Evolutionary conservation across 2,329 filamentous ascomycete genomes (phyloP).

Genomic region (Clonostachys rhizophaga): DNA sequence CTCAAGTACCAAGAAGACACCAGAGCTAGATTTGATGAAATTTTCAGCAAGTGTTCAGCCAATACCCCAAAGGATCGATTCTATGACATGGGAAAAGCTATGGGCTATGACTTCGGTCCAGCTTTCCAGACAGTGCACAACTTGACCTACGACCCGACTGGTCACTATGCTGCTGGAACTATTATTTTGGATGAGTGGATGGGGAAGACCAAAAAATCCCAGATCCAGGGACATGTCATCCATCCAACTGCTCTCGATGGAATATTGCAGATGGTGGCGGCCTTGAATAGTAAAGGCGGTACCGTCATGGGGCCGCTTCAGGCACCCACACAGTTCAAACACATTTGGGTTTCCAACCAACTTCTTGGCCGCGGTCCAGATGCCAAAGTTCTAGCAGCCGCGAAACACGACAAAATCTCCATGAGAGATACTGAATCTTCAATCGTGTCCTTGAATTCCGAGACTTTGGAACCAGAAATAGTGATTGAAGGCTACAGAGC

Average conservation of each 20-base stretch:
- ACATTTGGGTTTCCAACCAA: neutral
- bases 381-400: neutral
- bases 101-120: slow-evolving; percentile 1
- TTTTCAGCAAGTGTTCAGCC: too few relatives aligned
- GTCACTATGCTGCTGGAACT: neutral
- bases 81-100: neutral
- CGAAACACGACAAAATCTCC: neutral
- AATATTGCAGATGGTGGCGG: neutral
- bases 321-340: neutral
- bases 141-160: neutral
- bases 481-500: neutral
- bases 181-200: neutral
- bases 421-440: neutral
- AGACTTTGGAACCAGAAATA: too few relatives aligned
- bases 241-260: slow-evolving; percentile 3
- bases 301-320: too few relatives aligned
- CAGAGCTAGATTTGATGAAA: too few relatives aligned
- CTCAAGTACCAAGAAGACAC: too few relatives aligned
- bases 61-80: too few relatives aligned
- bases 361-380: neutral
- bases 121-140: neutral
- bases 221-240: neutral
- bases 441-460: neutral
- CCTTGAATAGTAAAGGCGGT: too few relatives aligned
- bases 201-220: too few relatives aligned